Evolutionary conservation across 768 basidiomycete species (phyloP), one percentile per base, ranked within the genome.

Genomic region (Tulasnella sp.): DNA sequence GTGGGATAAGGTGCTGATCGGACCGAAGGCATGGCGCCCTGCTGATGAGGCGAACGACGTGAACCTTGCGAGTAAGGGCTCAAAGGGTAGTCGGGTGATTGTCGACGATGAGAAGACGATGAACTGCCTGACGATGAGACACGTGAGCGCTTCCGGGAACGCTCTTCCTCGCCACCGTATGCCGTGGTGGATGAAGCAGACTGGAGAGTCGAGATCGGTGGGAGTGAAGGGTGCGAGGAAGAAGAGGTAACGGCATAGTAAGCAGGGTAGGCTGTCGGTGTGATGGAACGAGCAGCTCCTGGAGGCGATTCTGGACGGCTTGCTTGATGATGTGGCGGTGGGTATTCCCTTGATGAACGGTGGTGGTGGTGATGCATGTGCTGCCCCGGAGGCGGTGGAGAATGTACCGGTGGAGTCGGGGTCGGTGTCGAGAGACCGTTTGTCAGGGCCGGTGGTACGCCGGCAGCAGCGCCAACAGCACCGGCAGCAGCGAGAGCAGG

Each of bases 81-180:
- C 83, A 82, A 23, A 80, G 77, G 77, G 73, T 80, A 80, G 35
- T 69, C 72, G 37, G 78, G 42, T 26, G 72, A 67, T 67, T 51
- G 74, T 69, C 77, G 73, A 15, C 74, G 74, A 32, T 86, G 87
- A 77, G 86, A 85, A 39, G 87, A 83, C 73, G 85, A 84, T 5
- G 91, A 89, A 42, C 29, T 73, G 46, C 75, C 44, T 44, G 90
- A 91, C 75, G 84, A 87, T 48, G 91, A 91, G 37, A 86, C 83
- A 74, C 92, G 91, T 75, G 88, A 88, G 51, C 91, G 91, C 86
- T 91, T 93, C 44, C 83, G 82, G 16, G 83, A 55, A 57, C 51
- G 77, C 11, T 67, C 75, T 35, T 61, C 55, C 32, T 57, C 48
- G 13, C 20, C 23, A 6, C 32, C 10, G 39, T 69, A 42, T 74